phyloP scores from a whole-genome alignment of 768 basidiomycete genomes.

The Xerocomus brunneocitrinus region DNA sequence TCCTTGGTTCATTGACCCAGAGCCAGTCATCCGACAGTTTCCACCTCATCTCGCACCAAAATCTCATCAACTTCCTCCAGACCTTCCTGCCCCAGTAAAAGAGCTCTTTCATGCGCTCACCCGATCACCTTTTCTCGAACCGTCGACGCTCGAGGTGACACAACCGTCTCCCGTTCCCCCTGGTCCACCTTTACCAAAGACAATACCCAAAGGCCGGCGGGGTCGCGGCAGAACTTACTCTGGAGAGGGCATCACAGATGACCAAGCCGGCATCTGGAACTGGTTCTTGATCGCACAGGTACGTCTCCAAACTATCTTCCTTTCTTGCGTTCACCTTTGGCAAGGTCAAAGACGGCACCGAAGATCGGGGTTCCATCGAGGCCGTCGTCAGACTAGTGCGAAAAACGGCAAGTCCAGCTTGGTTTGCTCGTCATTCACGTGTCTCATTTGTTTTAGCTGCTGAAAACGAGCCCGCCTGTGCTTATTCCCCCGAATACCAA shows the following conservation, averaged over 20 bases:
- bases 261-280: constrained; percentile 60
- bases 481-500: constrained; percentile 60
- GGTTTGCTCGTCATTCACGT: neutral
- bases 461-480: constrained; percentile 54
- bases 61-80: constrained; percentile 39
- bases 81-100: constrained; percentile 49
- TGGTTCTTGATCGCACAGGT: constrained; percentile 78
- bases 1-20: constrained; percentile 69
- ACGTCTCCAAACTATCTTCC: neutral
- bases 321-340: neutral
- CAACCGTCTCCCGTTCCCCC: constrained; percentile 45
- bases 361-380: constrained; percentile 73
- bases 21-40: constrained; percentile 19
- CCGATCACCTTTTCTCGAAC: constrained; percentile 67
- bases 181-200: constrained; percentile 58
- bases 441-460: constrained; percentile 41
- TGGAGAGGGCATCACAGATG: constrained; percentile 55
- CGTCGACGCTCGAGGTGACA: constrained; percentile 49
- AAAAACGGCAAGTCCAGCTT: constrained; percentile 52
- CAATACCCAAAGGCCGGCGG: constrained; percentile 56
- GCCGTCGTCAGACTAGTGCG: constrained; percentile 65
- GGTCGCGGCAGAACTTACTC: constrained; percentile 63
- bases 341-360: constrained; percentile 82
- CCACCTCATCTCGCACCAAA: constrained; percentile 26
- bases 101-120: constrained; percentile 54